Conservation (phyloP, 176 grass and related monocot species). For the Aegilops umbellulata region DNA sequence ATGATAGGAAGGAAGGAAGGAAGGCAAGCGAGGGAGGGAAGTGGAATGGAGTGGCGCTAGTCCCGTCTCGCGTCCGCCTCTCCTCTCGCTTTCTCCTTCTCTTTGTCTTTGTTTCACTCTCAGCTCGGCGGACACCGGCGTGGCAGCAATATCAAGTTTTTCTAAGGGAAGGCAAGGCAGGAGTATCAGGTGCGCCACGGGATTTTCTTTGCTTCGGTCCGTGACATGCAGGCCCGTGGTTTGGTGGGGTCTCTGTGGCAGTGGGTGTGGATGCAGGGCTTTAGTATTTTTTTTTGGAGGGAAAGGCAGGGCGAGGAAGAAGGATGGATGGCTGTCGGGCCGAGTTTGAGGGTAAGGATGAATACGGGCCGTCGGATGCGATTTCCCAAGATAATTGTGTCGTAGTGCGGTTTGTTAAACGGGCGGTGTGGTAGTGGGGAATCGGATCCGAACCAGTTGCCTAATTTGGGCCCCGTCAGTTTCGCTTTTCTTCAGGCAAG, state of each 20-base stretch:
- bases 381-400: background rate
- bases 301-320: background rate
- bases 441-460: background rate
- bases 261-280: background rate
- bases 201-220: accelerated
- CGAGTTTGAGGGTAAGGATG: background rate
- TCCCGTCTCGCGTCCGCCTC: conserved; percentile 17
- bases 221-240: background rate
- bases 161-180: too few relatives aligned
- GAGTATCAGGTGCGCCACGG: background rate
- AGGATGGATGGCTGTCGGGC: conserved; percentile 2
- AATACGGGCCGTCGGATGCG: background rate
- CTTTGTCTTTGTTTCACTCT: background rate
- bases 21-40: background rate
- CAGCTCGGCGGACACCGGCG: background rate
- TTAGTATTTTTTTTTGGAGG: background rate
- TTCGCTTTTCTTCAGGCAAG: background rate
- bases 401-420: background rate
- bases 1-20: background rate
- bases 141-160: background rate
- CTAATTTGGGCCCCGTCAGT: background rate
- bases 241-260: accelerated
- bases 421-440: background rate
- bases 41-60: background rate
- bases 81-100: background rate